phyloP scores from a whole-genome alignment of 2,329 filamentous ascomycete species.

The Xylariaceae sp. region DNA sequence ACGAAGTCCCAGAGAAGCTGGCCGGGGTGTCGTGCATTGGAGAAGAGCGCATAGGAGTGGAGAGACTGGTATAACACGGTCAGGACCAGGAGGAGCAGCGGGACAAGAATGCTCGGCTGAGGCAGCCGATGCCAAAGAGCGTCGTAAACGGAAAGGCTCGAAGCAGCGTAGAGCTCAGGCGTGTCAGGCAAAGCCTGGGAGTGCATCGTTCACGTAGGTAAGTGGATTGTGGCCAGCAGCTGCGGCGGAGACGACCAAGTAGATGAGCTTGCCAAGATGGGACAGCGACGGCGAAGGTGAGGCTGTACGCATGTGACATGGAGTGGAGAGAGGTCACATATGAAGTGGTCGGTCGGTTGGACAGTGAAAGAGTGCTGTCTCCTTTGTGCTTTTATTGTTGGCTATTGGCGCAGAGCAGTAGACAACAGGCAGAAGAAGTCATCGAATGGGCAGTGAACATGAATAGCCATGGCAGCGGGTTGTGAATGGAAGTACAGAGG shows the following conservation, averaged over 20 bases:
- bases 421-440: too few species aligned
- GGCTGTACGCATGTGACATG: not conserved
- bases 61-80: constrained; percentile 37
- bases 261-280: too few species aligned
- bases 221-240: not conserved
- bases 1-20: constrained; percentile 60
- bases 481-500: too few species aligned
- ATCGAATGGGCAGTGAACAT: too few species aligned
- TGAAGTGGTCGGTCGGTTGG: too few species aligned
- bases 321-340: not conserved
- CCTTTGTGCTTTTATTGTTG: too few species aligned
- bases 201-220: constrained; percentile 33
- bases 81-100: constrained; percentile 33
- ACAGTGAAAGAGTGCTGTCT: too few species aligned
- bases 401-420: too few species aligned
- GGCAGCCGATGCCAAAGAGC: constrained; percentile 33
- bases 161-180: constrained; percentile 21
- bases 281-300: constrained; percentile 13
- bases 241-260: too few species aligned
- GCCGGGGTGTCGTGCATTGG: constrained; percentile 35
- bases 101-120: constrained; percentile 36
- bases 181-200: constrained; percentile 32
- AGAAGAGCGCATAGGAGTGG: constrained; percentile 27
- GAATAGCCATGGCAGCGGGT: too few species aligned
- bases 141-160: constrained; percentile 19